Percentiles rank a stretch among this genome's conserved stretches.
Conservation (phyloP, 768 basidiomycete genomes). For the Boletus rubroflammeus region DNA sequence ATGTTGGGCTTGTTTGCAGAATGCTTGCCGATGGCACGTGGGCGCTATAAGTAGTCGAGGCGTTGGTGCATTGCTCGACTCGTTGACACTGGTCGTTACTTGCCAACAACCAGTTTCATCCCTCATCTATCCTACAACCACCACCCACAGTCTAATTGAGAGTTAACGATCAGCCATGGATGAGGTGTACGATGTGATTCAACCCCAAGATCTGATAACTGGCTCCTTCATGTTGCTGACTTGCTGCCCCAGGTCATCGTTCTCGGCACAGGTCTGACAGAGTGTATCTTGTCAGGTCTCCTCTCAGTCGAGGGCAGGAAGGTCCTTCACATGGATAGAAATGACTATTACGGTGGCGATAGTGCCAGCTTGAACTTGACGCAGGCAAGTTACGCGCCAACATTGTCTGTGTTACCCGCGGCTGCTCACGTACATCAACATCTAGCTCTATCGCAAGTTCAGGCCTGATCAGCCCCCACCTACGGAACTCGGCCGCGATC, state of each 20-base stretch:
- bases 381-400: slow-evolving; percentile 57
- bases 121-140: slow-evolving; percentile 8
- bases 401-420: not conserved
- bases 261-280: slow-evolving; percentile 95
- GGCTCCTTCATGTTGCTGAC: slow-evolving; percentile 11
- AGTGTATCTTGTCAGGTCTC: slow-evolving; percentile 96
- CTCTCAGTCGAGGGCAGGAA: slow-evolving; percentile 99
- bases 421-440: slow-evolving; percentile 20
- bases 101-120: slow-evolving; percentile 14
- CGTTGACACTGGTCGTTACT: slow-evolving; percentile 8
- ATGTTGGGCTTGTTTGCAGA: slow-evolving; percentile 12
- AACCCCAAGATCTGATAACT: slow-evolving; percentile 16
- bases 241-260: slow-evolving; percentile 64
- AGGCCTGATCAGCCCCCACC: slow-evolving; percentile 73
- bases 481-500: slow-evolving; percentile 85
- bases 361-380: slow-evolving; percentile 96
- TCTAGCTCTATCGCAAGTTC: slow-evolving; percentile 94
- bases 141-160: slow-evolving; percentile 9
- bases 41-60: slow-evolving; percentile 28
- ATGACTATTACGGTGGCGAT: slow-evolving; percentile 98
- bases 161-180: slow-evolving; percentile 62
- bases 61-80: not conserved
- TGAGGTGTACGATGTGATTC: slow-evolving; percentile 93
- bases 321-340: slow-evolving; percentile 97
- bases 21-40: slow-evolving; percentile 23